phyloP scores from a whole-genome alignment of 176 grass and related monocot genomes.

The Secale cereale region DNA sequence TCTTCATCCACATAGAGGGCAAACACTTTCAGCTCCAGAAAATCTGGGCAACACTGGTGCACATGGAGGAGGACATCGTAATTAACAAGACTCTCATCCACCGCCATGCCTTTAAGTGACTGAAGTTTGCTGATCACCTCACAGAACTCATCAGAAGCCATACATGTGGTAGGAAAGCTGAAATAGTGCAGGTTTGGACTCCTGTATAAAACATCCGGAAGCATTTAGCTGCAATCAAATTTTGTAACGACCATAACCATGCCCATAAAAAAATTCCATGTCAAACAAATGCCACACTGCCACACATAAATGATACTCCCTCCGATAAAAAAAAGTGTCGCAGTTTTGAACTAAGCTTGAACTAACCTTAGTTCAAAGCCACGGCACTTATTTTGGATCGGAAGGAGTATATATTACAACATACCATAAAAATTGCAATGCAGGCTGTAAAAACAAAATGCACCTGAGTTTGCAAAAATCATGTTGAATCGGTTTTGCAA shows the following conservation, averaged over 20 bases:
- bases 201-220: slow-evolving; percentile 25
- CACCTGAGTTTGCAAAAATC: not conserved
- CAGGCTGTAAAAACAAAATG: not conserved
- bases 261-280: not conserved
- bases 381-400: too few relatives aligned
- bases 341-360: too few relatives aligned
- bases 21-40: slow-evolving; percentile 52
- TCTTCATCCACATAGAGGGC: slow-evolving; percentile 44
- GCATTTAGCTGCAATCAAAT: slow-evolving; percentile 10
- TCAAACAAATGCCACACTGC: not conserved
- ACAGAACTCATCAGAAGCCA: slow-evolving; percentile 37
- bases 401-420: not conserved
- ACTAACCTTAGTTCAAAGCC: too few relatives aligned
- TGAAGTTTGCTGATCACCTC: slow-evolving; percentile 30
- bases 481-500: not conserved
- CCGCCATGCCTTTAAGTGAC: slow-evolving; percentile 62
- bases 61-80: slow-evolving; percentile 48
- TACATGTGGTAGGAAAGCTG: slow-evolving; percentile 44
- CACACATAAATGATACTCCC: not conserved
- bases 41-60: slow-evolving; percentile 33
- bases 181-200: slow-evolving; percentile 50
- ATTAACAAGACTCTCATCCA: slow-evolving; percentile 49
- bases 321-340: too few relatives aligned
- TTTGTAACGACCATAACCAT: not conserved
- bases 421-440: not conserved